These are phyloP conservation scores for Borealophlyctis nickersoniae DNA, from an alignment of 192 early-diverging fungal species.

Conservation along the genomic window DNA sequence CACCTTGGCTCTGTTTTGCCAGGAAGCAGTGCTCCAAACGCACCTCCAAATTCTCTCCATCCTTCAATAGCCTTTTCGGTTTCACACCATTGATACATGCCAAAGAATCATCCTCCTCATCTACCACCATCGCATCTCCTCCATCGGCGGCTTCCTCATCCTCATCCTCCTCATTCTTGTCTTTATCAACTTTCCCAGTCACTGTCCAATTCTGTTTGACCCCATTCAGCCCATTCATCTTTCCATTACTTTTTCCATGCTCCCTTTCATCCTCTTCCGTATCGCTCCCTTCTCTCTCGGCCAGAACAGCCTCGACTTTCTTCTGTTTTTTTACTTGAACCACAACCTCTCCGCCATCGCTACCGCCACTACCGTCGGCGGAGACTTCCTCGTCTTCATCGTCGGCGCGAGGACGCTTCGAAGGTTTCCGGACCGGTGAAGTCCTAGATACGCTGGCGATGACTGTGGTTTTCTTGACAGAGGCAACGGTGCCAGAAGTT, in stretches of 20 bases:
- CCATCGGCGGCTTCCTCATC: slow-evolving; percentile 16
- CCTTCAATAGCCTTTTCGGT: slow-evolving; percentile 27
- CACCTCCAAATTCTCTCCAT: slow-evolving; percentile 32
- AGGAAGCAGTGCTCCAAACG: not conserved
- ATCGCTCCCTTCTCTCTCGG: not conserved
- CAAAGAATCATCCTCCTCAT: slow-evolving; percentile 7
- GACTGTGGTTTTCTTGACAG: too few relatives aligned
- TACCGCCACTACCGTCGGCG: not conserved
- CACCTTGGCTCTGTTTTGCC: too few relatives aligned
- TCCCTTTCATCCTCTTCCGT: not conserved
- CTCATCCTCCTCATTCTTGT: slow-evolving; percentile 31
- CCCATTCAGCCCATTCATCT: not conserved
- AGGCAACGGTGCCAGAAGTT: too few relatives aligned
- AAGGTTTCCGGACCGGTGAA: too few relatives aligned
- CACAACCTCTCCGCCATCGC: not conserved
- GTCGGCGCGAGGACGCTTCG: not conserved
- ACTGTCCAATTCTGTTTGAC: not conserved
- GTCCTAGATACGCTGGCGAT: too few relatives aligned
- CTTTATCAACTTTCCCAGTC: slow-evolving; percentile 16
- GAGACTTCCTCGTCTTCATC: not conserved
- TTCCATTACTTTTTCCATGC: not conserved
- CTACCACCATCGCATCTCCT: not conserved
- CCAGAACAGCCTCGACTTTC: not conserved
- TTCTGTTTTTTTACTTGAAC: not conserved
- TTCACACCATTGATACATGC: slow-evolving; percentile 28